A percentile compares a stretch with the other conserved stretches of the same genome.
Conservation (phyloP, 164 flowering plant species). For the Liquidambar formosana region DNA sequence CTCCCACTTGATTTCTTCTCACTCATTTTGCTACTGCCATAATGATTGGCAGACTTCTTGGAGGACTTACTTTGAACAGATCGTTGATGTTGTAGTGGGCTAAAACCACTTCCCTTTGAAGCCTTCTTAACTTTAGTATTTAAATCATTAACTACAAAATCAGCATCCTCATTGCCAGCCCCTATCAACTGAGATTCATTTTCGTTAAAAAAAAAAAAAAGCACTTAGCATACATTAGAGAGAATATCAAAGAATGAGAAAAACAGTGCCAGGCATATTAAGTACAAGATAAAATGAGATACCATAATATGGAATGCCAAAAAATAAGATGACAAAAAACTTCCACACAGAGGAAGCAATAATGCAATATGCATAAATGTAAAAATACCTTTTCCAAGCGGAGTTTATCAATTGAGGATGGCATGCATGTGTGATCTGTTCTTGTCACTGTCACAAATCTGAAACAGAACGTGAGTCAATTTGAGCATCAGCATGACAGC, state of each 20-base stretch:
- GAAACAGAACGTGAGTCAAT: slow-evolving; percentile 15
- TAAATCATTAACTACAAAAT: slow-evolving; percentile 43
- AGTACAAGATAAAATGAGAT: too few species aligned
- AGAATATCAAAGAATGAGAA: too few species aligned
- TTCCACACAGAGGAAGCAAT: not conserved
- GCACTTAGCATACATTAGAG: too few species aligned
- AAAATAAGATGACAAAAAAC: not conserved
- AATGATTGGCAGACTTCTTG: slow-evolving; percentile 23
- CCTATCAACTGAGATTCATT: slow-evolving; percentile 75
- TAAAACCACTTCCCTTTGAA: slow-evolving; percentile 20
- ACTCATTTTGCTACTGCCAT: slow-evolving; percentile 23
- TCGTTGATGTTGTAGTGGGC: slow-evolving; percentile 17
- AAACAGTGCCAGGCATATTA: too few species aligned
- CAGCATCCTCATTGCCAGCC: slow-evolving; percentile 44
- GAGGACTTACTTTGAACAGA: slow-evolving; percentile 27
- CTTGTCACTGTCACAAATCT: slow-evolving; percentile 82
- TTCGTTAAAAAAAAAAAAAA: too few species aligned
- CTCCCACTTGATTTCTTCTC: slow-evolving; percentile 29
- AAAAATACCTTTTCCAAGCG: slow-evolving; percentile 70
- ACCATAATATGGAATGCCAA: too few species aligned
- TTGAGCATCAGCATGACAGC: slow-evolving; percentile 9
- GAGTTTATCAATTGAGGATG: slow-evolving; percentile 67
- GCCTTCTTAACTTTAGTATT: slow-evolving; percentile 23
- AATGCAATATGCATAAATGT: not conserved
- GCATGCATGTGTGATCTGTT: slow-evolving; percentile 72